Base-by-base conservation (phyloP, 225 moss, liverwort and hornwort species). In the Pseudisothecium myosuroides region DNA sequence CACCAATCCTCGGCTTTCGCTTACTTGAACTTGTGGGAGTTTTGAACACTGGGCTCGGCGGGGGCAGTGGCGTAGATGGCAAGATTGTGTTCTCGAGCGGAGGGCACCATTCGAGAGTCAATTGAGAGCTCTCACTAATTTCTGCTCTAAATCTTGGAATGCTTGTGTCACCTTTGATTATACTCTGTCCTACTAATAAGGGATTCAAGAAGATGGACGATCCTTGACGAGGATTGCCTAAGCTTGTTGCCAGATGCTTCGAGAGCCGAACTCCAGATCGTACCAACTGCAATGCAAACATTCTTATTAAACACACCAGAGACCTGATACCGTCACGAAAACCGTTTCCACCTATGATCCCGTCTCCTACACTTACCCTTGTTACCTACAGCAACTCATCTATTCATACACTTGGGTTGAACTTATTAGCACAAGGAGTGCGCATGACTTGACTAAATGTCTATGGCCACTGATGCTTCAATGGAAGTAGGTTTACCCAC, bases 221-320 rank as follows among this genome's bases (percentile, higher is more conserved):
- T 86, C 97, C 97, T 82, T 92, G 87, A 87, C 90, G 87, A 67
- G 96, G 92, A 84, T 93, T 92, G 80, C 96, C 95, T 85, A 96
- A 92, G 77, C 93, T 95, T 73, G 92, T 83, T 92, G 87, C 73
- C 73, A 73, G 72, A 43, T 73, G 73, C 45, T 92, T 97, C 82
- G 98, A 98, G 32, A 98, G 88, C 45, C 94, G 94, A 86, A 98
- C 95, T 89, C 96, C 96, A 89, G 89, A 94, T 89, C 93, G 95
- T 62, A 90, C 89, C 90, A 98, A 90, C 98, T 98, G 98, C 93
- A 92, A 86, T 69, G 76, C 80, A 90, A 59, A 85, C 41, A 64
- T 21, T 50, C 68, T 39, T 23, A 77, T 54, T 45, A 82, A 74
- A 85, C 50, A 69, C 77, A 71, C 17, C 59, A 69, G 59, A 49